phyloP scores from a whole-genome alignment of 1,139 yeast species.

The Debaryomycetaceae sp. region DNA sequence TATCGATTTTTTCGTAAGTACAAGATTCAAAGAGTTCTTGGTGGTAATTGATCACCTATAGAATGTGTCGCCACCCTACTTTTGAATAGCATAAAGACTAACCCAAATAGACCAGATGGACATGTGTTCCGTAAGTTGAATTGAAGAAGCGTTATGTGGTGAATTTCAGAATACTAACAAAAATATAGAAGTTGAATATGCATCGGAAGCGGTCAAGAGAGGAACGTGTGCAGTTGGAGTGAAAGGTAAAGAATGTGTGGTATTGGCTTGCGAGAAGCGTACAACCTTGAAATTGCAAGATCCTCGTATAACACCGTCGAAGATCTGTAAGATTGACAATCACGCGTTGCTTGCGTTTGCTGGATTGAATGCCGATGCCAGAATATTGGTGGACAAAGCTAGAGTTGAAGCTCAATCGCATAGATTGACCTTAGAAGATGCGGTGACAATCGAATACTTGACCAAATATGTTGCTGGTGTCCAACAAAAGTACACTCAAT shows the following conservation, averaged over 20 bases:
- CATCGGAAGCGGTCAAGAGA: slow-evolving; percentile 95
- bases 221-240: slow-evolving; percentile 99
- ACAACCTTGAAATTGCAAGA: slow-evolving; percentile 94
- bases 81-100: slow-evolving; percentile 11
- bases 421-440: slow-evolving; percentile 87
- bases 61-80: not conserved
- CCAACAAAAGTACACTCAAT: slow-evolving; percentile 95
- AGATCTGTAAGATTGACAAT: slow-evolving; percentile 86
- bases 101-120: slow-evolving; percentile 83
- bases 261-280: slow-evolving; percentile 94
- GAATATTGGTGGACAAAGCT: slow-evolving; percentile 91
- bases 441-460: slow-evolving; percentile 87
- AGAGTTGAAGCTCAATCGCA: slow-evolving; percentile 98
- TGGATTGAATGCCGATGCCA: slow-evolving; percentile 96
- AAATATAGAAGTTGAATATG: slow-evolving; percentile 81
- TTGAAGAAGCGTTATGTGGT: not conserved
- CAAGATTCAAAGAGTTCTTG: too few species aligned
- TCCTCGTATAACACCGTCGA: slow-evolving; percentile 92
- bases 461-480: slow-evolving; percentile 95
- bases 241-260: slow-evolving; percentile 84
- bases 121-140: slow-evolving; percentile 79
- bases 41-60: too few species aligned
- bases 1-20: slow-evolving; percentile 91
- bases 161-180: slow-evolving; percentile 22
- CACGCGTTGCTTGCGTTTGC: slow-evolving; percentile 94